Evolutionary conservation across 2,329 filamentous ascomycete species (phyloP).

Genomic region (Colletotrichum tropicicola): DNA sequence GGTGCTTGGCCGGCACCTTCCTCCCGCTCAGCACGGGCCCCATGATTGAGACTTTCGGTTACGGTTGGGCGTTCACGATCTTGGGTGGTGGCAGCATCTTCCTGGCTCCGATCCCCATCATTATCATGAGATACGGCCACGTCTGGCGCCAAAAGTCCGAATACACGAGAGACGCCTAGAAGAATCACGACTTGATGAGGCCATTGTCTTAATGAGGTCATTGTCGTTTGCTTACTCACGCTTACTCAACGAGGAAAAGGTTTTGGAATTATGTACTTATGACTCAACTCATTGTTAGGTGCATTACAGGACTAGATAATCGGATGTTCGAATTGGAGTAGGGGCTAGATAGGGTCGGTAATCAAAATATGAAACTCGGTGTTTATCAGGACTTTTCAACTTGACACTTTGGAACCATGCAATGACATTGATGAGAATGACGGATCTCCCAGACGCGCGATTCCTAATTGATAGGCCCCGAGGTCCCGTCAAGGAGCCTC

Average conservation of each 20-base stretch:
- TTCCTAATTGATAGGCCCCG: too few relatives aligned
- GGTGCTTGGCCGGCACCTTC: slow-evolving; percentile 65
- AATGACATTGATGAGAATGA: too few relatives aligned
- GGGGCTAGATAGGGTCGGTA: background rate
- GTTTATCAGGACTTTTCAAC: background rate
- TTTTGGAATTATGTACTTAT: background rate
- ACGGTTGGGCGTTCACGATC: slow-evolving; percentile 59
- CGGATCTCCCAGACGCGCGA: too few relatives aligned
- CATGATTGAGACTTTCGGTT: slow-evolving; percentile 57
- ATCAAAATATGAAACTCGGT: background rate
- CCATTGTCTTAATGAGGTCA: background rate
- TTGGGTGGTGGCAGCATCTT: slow-evolving; percentile 51
- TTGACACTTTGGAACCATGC: too few relatives aligned
- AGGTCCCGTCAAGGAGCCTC: too few relatives aligned
- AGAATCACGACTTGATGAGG: background rate
- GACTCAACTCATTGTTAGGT: background rate
- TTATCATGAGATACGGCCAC: slow-evolving; percentile 59
- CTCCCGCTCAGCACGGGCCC: slow-evolving; percentile 61
- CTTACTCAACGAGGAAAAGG: background rate
- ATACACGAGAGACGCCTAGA: slow-evolving; percentile 53
- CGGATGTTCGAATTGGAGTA: background rate
- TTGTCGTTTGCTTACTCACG: background rate
- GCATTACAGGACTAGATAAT: background rate
- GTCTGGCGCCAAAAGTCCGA: slow-evolving; percentile 59
- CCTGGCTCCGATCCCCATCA: slow-evolving; percentile 59